Evolutionary conservation across 306 rosid species (phyloP).

Genomic region (Castanea sativa): DNA sequence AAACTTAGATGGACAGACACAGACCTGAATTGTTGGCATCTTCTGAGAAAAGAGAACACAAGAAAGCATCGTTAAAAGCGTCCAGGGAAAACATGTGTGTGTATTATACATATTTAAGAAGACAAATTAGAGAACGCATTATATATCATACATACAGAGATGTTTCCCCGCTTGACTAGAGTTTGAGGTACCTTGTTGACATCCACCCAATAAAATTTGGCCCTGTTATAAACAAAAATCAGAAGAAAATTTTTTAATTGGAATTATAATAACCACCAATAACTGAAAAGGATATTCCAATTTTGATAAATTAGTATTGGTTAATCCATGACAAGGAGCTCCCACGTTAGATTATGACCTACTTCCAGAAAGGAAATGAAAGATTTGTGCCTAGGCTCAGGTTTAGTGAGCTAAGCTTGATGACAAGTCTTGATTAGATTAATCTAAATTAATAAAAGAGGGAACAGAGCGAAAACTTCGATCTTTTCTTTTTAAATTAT

Average conservation of each 20-base stretch:
- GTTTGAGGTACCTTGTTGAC: constrained; percentile 88
- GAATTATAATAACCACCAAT: not conserved
- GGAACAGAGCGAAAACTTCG: not conserved
- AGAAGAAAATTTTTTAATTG: not conserved
- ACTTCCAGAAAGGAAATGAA: not conserved
- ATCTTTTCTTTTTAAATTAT: not conserved
- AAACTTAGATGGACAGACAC: constrained; percentile 38
- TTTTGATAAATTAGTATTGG: not conserved
- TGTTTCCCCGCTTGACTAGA: constrained; percentile 78
- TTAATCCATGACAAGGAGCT: not conserved
- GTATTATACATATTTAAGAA: not conserved
- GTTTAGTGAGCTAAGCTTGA: not conserved
- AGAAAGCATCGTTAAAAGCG: not conserved
- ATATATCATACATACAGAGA: constrained; percentile 51
- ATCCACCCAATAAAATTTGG: constrained; percentile 74
- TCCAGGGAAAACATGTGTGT: not conserved
- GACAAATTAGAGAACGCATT: not conserved
- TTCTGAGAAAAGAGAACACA: constrained; percentile 49
- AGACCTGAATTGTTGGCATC: constrained; percentile 97
- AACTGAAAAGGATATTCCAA: not conserved
- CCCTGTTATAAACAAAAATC: constrained; percentile 28
- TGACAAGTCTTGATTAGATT: not conserved
- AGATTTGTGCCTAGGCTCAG: not conserved
- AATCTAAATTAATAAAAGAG: not conserved
- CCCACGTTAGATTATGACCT: not conserved